Conservation (phyloP, 495 filamentous ascomycete genomes). For the Hypomontagnella monticulosa region DNA sequence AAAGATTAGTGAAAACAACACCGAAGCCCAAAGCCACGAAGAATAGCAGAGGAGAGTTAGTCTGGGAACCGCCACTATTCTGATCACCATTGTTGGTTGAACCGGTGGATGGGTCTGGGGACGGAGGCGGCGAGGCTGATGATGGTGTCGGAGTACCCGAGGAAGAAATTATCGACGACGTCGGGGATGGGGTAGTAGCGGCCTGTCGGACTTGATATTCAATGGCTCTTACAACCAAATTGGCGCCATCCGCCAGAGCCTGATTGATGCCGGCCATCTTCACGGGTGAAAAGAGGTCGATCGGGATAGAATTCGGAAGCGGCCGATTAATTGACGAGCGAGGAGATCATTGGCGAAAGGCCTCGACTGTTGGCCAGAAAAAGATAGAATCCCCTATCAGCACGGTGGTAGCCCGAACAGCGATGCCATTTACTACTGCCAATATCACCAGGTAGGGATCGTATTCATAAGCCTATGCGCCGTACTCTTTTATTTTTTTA, state of each 20-base stretch:
- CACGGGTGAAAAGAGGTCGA: conserved; percentile 8
- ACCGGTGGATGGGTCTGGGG: conserved; percentile 25
- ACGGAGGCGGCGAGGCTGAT: conserved; percentile 17
- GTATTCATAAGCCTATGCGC: conserved; percentile 3
- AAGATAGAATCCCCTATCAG: conserved; percentile 30
- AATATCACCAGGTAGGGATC: conserved; percentile 12
- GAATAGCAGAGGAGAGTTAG: conserved; percentile 92
- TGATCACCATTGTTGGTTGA: conserved; percentile 29
- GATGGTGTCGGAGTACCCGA: conserved; percentile 24
- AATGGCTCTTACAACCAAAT: conserved; percentile 46
- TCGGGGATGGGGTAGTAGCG: conserved; percentile 15
- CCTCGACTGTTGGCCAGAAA: conserved; percentile 33
- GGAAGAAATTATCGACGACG: conserved; percentile 14
- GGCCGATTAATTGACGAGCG: conserved; percentile 31
- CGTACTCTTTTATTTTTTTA: not conserved
- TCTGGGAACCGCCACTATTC: conserved; percentile 50
- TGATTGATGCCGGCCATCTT: conserved; percentile 47
- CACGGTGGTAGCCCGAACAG: conserved; percentile 14
- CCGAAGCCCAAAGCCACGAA: conserved; percentile 98
- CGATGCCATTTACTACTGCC: conserved; percentile 38
- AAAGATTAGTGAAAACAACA: conserved; percentile 98
- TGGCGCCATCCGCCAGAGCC: conserved; percentile 43
- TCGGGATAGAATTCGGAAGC: conserved; percentile 7
- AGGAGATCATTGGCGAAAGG: conserved; percentile 35
- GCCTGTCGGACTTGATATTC: conserved; percentile 44